A percentile compares a stretch with the other conserved stretches of the same genome.
Evolutionary conservation across 2,329 filamentous ascomycete genomes (phyloP).

Genomic region (Hysterium pulicare): DNA sequence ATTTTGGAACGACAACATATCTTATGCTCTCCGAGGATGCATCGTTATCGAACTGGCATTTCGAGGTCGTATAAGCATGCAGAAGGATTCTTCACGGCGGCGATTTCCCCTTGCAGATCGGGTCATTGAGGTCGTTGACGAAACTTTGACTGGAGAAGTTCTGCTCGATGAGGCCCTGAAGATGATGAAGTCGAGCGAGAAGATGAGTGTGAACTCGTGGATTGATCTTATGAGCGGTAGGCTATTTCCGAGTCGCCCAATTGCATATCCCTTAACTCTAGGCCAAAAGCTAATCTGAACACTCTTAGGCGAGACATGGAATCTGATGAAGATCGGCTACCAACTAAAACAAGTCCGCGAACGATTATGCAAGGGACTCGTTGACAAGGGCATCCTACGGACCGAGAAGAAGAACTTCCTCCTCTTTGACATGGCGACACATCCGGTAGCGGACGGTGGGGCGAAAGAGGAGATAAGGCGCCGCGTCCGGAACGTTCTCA

Average conservation of each 20-base stretch:
- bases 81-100: constrained; percentile 88
- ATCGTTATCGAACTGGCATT: constrained; percentile 98
- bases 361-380: constrained; percentile 91
- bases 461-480: constrained; percentile 97
- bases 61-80: constrained; percentile 94
- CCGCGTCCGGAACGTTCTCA: constrained; percentile 87
- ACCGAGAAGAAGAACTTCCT: constrained; percentile 99
- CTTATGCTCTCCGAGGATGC: constrained; percentile 93
- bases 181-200: constrained; percentile 99
- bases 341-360: constrained; percentile 99
- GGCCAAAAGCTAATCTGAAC: not conserved
- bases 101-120: constrained; percentile 91
- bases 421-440: constrained; percentile 99
- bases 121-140: constrained; percentile 94
- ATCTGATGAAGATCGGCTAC: constrained; percentile 99
- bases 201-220: constrained; percentile 99
- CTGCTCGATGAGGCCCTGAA: constrained; percentile 96
- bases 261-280: not conserved
- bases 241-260: too few relatives aligned
- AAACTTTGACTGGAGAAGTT: constrained; percentile 93
- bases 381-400: constrained; percentile 96
- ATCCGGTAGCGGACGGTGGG: constrained; percentile 91
- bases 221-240: constrained; percentile 98
- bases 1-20: constrained; percentile 99
- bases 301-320: constrained; percentile 90